Evolutionary conservation across 2,329 filamentous ascomycete genomes (phyloP).

Genomic region (Aspergillus texensis): DNA sequence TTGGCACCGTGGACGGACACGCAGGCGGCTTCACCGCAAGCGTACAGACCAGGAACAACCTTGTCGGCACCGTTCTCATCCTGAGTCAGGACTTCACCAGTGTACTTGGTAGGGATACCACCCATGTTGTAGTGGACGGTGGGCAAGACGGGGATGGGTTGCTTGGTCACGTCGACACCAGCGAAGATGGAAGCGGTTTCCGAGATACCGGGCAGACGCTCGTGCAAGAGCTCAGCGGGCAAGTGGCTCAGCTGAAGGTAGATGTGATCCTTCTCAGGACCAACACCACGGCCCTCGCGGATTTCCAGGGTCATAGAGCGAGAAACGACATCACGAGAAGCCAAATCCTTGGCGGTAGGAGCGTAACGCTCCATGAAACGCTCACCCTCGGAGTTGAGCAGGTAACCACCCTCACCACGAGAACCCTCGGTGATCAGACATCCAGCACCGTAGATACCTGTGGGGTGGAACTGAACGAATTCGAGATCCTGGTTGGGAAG

Average conservation of each 20-base stretch:
- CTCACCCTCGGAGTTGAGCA: slow-evolving; percentile 96
- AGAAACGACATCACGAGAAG: slow-evolving; percentile 92
- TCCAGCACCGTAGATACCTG: slow-evolving; percentile 97
- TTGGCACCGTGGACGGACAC: slow-evolving; percentile 98
- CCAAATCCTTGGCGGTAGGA: slow-evolving; percentile 96
- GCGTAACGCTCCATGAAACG: slow-evolving; percentile 99
- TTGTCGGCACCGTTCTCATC: slow-evolving; percentile 86
- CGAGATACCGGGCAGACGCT: slow-evolving; percentile 96
- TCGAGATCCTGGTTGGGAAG: slow-evolving; percentile 99
- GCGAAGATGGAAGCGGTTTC: slow-evolving; percentile 98
- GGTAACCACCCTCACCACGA: slow-evolving; percentile 96
- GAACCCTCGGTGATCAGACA: slow-evolving; percentile 98
- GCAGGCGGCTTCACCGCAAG: slow-evolving; percentile 95
- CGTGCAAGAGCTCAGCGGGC: slow-evolving; percentile 86
- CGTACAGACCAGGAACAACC: slow-evolving; percentile 91
- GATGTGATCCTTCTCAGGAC: slow-evolving; percentile 96
- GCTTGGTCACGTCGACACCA: slow-evolving; percentile 94
- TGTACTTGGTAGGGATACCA: slow-evolving; percentile 97
- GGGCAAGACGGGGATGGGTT: slow-evolving; percentile 93
- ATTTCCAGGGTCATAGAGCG: slow-evolving; percentile 99
- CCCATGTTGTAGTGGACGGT: slow-evolving; percentile 99
- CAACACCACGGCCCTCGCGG: slow-evolving; percentile 94
- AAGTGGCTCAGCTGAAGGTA: slow-evolving; percentile 97
- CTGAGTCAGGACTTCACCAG: slow-evolving; percentile 89
- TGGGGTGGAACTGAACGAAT: slow-evolving; percentile 99